phyloP scores from a whole-genome alignment of 2,329 filamentous ascomycete genomes.

The Colletotrichum euphorbiae region DNA sequence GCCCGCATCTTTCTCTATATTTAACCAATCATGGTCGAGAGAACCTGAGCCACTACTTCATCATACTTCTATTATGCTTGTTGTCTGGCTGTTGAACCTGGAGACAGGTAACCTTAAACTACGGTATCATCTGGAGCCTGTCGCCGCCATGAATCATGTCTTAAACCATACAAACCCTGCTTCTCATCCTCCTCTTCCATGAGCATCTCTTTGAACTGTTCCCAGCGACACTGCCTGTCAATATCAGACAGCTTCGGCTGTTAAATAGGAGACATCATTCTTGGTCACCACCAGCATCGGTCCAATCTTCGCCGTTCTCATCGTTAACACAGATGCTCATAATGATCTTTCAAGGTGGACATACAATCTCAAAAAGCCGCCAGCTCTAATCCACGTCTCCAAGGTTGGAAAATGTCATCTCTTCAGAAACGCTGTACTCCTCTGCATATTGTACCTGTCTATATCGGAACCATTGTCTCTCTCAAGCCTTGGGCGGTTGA shows the following conservation, averaged over 20 bases:
- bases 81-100: too few relatives aligned
- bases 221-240: background rate
- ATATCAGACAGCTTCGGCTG: background rate
- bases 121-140: background rate
- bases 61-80: too few relatives aligned
- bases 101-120: background rate
- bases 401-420: background rate
- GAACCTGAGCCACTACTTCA: too few relatives aligned
- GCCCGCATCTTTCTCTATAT: too few relatives aligned
- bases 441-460: background rate
- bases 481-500: background rate
- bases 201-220: background rate
- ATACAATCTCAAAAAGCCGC: too few relatives aligned
- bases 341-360: background rate
- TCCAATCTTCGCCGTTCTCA: background rate
- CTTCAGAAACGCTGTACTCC: background rate
- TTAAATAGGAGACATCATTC: too few relatives aligned
- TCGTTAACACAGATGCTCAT: background rate
- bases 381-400: background rate
- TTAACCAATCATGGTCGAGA: too few relatives aligned
- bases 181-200: background rate
- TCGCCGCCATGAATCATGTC: background rate
- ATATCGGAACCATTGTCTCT: background rate
- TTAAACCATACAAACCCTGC: background rate
- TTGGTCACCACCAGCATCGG: background rate